These are phyloP conservation scores for Patellifolia procumbens DNA, from an alignment of 179 eudicot species.

Conservation along the genomic window DNA sequence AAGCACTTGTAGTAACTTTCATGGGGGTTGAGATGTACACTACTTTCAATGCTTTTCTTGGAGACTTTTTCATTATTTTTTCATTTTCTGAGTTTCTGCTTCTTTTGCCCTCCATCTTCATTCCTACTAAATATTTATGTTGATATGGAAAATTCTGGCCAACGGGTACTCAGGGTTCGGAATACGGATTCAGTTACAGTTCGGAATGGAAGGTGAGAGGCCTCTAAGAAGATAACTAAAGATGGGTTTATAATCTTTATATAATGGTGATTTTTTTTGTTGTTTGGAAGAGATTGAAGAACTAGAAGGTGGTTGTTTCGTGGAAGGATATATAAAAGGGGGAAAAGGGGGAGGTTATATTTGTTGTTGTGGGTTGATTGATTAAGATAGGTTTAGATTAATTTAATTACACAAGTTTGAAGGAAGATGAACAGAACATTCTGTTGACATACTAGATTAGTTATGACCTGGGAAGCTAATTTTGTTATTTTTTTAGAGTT, in stretches of 20 bases:
- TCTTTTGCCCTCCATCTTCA: background rate
- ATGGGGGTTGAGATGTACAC: constrained; percentile 48
- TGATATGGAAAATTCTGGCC: background rate
- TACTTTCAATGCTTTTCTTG: constrained; percentile 25
- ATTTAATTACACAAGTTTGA: constrained; percentile 1
- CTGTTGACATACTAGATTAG: constrained; percentile 10
- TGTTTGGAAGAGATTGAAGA: background rate
- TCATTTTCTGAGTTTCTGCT: background rate
- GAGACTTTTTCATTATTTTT: background rate
- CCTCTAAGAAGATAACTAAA: background rate
- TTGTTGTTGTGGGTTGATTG: constrained; percentile 12
- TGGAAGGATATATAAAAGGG: constrained; percentile 22
- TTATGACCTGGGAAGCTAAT: background rate
- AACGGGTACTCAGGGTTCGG: too few species aligned
- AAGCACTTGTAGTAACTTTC: constrained; percentile 41
- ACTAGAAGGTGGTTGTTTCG: constrained; percentile 36
- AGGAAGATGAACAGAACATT: constrained; percentile 32
- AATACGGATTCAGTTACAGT: background rate
- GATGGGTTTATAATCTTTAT: background rate
- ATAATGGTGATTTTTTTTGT: constrained; percentile 8
- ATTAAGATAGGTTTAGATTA: background rate
- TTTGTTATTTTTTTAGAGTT: background rate
- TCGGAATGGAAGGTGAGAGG: too few species aligned
- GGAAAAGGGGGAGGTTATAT: constrained; percentile 2
- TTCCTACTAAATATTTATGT: background rate